A percentile compares a stretch with the other conserved stretches of the same genome.
Conservation (phyloP, 352 stramenopile species). For the Lagenidium sp. region DNA sequence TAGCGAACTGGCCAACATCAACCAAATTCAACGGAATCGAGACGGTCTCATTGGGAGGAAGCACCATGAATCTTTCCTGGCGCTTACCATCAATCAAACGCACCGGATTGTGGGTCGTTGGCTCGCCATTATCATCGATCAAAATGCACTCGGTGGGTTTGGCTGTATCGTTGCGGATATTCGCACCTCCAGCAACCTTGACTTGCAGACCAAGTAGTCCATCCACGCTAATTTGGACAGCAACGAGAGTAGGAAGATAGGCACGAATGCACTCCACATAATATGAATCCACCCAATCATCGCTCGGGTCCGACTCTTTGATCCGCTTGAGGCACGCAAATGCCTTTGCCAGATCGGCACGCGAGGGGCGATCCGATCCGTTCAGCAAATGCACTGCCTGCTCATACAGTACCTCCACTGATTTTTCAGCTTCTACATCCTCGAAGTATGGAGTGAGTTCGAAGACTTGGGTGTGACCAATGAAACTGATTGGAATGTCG, state of each 20-base stretch:
- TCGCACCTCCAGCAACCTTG: slow-evolving; percentile 55
- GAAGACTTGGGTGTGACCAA: slow-evolving; percentile 71
- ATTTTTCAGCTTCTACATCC: slow-evolving; percentile 59
- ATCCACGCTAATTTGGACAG: slow-evolving; percentile 62
- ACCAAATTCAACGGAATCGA: slow-evolving; percentile 73
- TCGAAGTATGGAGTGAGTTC: slow-evolving; percentile 67
- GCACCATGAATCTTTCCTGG: slow-evolving; percentile 40
- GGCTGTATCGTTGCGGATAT: slow-evolving; percentile 69
- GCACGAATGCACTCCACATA: slow-evolving; percentile 50
- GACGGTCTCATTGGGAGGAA: slow-evolving; percentile 40
- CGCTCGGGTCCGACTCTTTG: slow-evolving; percentile 53
- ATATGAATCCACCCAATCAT: slow-evolving; percentile 85
- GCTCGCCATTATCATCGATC: slow-evolving; percentile 33
- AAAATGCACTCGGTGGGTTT: slow-evolving; percentile 74
- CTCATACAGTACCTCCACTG: slow-evolving; percentile 60
- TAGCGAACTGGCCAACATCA: slow-evolving; percentile 59
- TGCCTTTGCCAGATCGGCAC: slow-evolving; percentile 53
- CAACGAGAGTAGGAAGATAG: slow-evolving; percentile 65
- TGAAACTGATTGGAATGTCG: slow-evolving; percentile 49
- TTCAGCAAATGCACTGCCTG: slow-evolving; percentile 55
- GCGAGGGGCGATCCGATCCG: slow-evolving; percentile 43
- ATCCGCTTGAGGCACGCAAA: slow-evolving; percentile 69
- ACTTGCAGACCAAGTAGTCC: slow-evolving; percentile 72
- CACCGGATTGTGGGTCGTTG: slow-evolving; percentile 47
- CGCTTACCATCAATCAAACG: slow-evolving; percentile 18